Evolutionary conservation across 164 flowering plant genomes (phyloP).

Genomic region (Dillenia suffruticosa): DNA sequence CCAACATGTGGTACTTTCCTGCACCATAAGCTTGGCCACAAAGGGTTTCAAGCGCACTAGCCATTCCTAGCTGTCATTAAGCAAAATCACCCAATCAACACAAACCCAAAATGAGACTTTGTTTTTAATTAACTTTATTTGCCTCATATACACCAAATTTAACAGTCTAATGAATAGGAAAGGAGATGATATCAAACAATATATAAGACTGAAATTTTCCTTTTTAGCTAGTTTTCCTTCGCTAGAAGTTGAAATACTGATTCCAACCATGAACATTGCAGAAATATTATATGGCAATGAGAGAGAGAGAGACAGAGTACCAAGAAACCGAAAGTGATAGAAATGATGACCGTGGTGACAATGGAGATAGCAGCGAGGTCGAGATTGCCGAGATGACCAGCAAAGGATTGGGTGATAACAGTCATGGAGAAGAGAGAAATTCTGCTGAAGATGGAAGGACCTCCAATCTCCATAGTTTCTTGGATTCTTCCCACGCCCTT

Average conservation of each 20-base stretch:
- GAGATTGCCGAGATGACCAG: constrained; percentile 34
- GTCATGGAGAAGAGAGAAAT: constrained; percentile 31
- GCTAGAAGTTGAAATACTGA: no score
- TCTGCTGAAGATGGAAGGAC: constrained; percentile 30
- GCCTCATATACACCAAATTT: no score
- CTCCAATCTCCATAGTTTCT: constrained; percentile 30
- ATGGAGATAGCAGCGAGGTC: constrained; percentile 34
- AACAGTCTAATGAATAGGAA: not conserved
- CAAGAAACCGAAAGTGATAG: constrained; percentile 30
- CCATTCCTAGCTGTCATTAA: constrained; percentile 45
- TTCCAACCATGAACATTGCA: no score
- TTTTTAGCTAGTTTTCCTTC: no score
- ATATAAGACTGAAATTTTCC: no score
- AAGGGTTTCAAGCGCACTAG: constrained; percentile 51
- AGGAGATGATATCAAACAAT: not conserved
- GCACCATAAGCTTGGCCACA: constrained; percentile 63
- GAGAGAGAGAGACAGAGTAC: constrained; percentile 8
- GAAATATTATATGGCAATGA: not conserved
- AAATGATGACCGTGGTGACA: constrained; percentile 22
- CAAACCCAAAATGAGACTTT: no score
- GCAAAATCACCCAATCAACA: not conserved
- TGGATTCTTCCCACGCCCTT: constrained; percentile 18
- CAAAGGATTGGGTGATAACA: constrained; percentile 31
- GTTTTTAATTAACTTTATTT: no score
- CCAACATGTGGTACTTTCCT: constrained; percentile 41